Base-by-base conservation (phyloP, 1,284 basidiomycete genomes). In the Ceraceosorus guamensis region DNA sequence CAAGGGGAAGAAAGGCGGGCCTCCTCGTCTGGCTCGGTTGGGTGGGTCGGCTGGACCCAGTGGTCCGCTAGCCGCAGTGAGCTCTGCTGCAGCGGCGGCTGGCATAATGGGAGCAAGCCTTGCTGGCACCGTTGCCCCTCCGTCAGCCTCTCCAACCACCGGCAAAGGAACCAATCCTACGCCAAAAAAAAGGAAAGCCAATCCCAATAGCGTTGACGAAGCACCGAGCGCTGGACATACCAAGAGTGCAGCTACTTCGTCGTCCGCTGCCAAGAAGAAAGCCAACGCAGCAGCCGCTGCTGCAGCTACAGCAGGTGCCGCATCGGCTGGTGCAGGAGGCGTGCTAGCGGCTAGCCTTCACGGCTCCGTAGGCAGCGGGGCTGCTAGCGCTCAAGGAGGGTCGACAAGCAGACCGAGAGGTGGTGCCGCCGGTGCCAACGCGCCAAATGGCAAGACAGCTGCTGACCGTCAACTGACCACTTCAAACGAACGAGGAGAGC, bases 121-220 rank as follows among this genome's bases (percentile, higher is more conserved):
- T 11, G 34, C 30, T 14, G 34, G 24, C 10, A 18, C 46, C 2
- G 11, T 35, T 3, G 30, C 47, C n/a, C 2, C 2, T 32, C 32
- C 47, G 31, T 35, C 32, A 1, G 18, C 46, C 3, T 11, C 39
- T 11, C 10, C 39, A 16, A 11, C 2, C 11, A 11, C 39, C 1
- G 16, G 16, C 39, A 30, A 7, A 5, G 24, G 24, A 24, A 55
- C 44, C 13, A 31, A 48, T n/a, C 48, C 51, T 16, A 30, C 11
- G 6, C 54, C 59, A 55, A 70, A 70, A 51, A 67, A 70, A 33
- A 61, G 67, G 50, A 65, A 66, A 50, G 56, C 62, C 34, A 24
- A 24, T 3, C 24, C 24, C 24, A 24, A 24, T 3, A 3, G 24
- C 24, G 24, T 24, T 24, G 44, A 62, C 44, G 46, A 52, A 32